These are phyloP conservation scores for Wickerhamomyces bovis DNA, from an alignment of 805 yeast species.

Conservation along the genomic window DNA sequence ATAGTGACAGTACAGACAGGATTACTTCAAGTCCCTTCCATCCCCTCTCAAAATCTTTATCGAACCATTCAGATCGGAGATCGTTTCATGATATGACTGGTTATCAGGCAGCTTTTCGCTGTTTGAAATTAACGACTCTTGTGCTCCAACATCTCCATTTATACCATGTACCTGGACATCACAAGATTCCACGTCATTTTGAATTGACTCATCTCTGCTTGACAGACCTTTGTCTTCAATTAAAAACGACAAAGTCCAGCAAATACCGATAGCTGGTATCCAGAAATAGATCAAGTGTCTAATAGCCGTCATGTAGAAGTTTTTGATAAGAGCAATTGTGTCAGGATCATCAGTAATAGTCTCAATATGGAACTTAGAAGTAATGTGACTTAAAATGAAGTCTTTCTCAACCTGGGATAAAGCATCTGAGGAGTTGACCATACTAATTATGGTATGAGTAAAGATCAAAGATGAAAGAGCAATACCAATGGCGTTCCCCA, in stretches of 20 bases:
- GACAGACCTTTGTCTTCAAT: constrained; percentile 5
- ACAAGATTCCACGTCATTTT: neutral
- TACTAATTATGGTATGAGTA: neutral
- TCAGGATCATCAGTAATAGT: neutral
- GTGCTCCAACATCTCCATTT: too few relatives aligned
- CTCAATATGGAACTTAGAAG: neutral
- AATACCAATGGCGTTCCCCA: constrained; percentile 6
- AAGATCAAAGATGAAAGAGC: constrained; percentile 6
- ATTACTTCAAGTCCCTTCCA: too few relatives aligned
- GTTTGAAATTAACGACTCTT: too few relatives aligned
- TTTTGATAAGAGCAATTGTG: neutral
- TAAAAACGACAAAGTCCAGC: constrained; percentile 3
- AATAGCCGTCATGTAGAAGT: constrained; percentile 1
- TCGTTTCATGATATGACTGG: too few relatives aligned
- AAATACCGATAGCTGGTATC: constrained; percentile 4
- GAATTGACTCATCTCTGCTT: constrained; percentile 1
- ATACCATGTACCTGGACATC: neutral
- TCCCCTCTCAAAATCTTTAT: too few relatives aligned
- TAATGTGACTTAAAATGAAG: neutral
- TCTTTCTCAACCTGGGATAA: neutral
- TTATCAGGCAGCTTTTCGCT: too few relatives aligned
- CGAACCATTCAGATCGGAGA: too few relatives aligned
- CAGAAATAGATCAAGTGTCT: constrained; percentile 4
- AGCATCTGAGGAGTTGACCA: neutral
- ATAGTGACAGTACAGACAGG: too few relatives aligned